Evolutionary conservation across 495 filamentous ascomycete species (phyloP).

Genomic region (Talaromyces liani): DNA sequence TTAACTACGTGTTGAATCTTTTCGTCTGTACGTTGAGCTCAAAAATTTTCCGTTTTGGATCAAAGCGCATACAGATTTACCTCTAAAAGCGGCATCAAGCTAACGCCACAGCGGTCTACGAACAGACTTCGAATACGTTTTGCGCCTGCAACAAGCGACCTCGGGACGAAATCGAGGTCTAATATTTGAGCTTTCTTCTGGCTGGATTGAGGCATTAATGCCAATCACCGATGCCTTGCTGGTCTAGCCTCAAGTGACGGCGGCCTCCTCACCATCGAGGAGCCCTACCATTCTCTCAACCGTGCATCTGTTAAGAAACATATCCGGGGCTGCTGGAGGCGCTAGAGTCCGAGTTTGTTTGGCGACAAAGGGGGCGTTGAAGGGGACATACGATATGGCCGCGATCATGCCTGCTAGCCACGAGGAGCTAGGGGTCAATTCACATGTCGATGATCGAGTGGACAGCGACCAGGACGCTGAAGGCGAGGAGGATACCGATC

Average conservation of each 20-base stretch:
- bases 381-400: slow-evolving; percentile 32
- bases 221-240: slow-evolving; percentile 9
- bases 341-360: slow-evolving; percentile 18
- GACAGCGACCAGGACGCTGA: slow-evolving; percentile 49
- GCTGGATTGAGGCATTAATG: neutral
- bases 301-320: neutral
- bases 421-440: slow-evolving; percentile 30
- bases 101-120: slow-evolving; percentile 7
- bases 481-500: slow-evolving; percentile 42
- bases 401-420: slow-evolving; percentile 38
- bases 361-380: slow-evolving; percentile 19
- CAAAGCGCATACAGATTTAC: neutral
- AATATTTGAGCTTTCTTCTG: neutral
- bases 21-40: neutral
- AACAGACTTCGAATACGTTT: slow-evolving; percentile 1
- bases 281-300: neutral
- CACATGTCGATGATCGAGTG: slow-evolving; percentile 24
- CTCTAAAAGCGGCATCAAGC: neutral
- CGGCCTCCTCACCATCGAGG: slow-evolving; percentile 8
- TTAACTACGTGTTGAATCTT: slow-evolving; percentile 16
- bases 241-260: slow-evolving; percentile 5
- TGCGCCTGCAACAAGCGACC: neutral
- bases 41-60: neutral
- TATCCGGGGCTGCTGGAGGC: neutral
- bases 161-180: neutral